These are phyloP conservation scores for Thinopyrum elongatum DNA, from an alignment of 176 grass and related monocot genomes.

Conservation along the genomic window DNA sequence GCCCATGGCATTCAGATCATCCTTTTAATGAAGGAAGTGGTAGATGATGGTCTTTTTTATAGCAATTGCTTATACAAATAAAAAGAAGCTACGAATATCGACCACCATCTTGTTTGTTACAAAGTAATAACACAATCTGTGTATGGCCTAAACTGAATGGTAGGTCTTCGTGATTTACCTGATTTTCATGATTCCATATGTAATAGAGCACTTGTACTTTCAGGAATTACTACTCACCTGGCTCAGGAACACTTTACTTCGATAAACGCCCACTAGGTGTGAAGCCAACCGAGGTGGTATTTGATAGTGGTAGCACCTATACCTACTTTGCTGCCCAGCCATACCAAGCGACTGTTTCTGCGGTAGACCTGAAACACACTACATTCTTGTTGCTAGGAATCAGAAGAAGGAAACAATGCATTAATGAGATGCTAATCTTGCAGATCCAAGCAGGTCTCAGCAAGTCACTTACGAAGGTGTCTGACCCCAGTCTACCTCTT, in stretches of 20 bases:
- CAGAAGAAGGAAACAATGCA: slow-evolving; percentile 4
- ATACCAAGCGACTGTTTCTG: slow-evolving; percentile 79
- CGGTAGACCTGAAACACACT: slow-evolving; percentile 32
- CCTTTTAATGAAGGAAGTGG: too few species aligned
- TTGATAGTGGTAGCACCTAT: slow-evolving; percentile 92
- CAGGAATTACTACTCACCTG: slow-evolving; percentile 94
- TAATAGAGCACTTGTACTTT: neutral
- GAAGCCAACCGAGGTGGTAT: slow-evolving; percentile 74
- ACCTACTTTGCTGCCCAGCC: slow-evolving; percentile 71
- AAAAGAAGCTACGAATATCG: too few species aligned
- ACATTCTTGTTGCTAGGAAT: neutral
- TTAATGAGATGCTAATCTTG: slow-evolving; percentile 20
- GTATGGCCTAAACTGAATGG: too few species aligned
- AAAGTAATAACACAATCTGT: too few species aligned
- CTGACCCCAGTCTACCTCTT: slow-evolving; percentile 56
- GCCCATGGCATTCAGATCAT: too few species aligned
- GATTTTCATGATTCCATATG: too few species aligned
- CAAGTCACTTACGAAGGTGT: slow-evolving; percentile 51
- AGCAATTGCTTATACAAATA: too few species aligned
- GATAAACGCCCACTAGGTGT: slow-evolving; percentile 43
- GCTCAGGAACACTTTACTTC: slow-evolving; percentile 58
- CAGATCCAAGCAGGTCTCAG: slow-evolving; percentile 69
- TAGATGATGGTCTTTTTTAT: too few species aligned
- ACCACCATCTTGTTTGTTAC: too few species aligned
- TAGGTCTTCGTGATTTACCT: too few species aligned